phyloP scores from a whole-genome alignment of 2,329 filamentous ascomycete species.

The Ustilaginoidea virens region DNA sequence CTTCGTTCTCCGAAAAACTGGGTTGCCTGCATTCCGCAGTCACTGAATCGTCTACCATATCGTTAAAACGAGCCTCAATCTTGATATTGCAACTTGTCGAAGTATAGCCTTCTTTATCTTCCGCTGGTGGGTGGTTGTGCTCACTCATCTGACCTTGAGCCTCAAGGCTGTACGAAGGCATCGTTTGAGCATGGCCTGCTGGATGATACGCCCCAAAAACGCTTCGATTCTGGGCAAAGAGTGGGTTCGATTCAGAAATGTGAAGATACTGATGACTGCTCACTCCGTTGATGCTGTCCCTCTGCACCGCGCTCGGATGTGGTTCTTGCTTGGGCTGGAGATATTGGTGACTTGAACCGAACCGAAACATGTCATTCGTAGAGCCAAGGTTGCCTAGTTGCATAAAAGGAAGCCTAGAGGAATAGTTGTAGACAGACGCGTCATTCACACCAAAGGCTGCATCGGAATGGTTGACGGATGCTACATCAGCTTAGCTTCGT shows the following conservation, averaged over 20 bases:
- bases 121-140: conserved; percentile 5
- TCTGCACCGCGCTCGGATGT: conserved; percentile 7
- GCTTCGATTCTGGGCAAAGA: conserved; percentile 17
- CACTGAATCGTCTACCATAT: conserved; percentile 9
- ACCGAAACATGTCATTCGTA: conserved; percentile 3
- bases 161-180: conserved; percentile 15
- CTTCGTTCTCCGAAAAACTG: conserved; percentile 5
- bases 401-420: conserved; percentile 14
- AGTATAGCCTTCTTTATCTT: conserved; percentile 6
- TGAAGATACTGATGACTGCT: conserved; percentile 12
- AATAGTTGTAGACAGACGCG: conserved; percentile 14
- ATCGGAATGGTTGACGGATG: conserved; percentile 13
- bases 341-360: conserved; percentile 7
- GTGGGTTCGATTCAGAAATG: conserved; percentile 16
- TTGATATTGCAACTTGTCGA: conserved; percentile 9
- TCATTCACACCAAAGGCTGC: conserved; percentile 15
- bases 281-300: conserved; percentile 9
- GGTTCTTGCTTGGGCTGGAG: conserved; percentile 14
- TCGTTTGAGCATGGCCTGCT: conserved; percentile 7
- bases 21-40: conserved; percentile 12
- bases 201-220: conserved; percentile 14
- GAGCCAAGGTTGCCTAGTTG: conserved; percentile 10
- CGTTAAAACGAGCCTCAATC: conserved; percentile 12
- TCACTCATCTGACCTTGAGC: conserved; percentile 13
- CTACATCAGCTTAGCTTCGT: conserved; percentile 7